Base-by-base conservation (phyloP, 495 filamentous ascomycete genomes). In the Neurospora sp. region DNA sequence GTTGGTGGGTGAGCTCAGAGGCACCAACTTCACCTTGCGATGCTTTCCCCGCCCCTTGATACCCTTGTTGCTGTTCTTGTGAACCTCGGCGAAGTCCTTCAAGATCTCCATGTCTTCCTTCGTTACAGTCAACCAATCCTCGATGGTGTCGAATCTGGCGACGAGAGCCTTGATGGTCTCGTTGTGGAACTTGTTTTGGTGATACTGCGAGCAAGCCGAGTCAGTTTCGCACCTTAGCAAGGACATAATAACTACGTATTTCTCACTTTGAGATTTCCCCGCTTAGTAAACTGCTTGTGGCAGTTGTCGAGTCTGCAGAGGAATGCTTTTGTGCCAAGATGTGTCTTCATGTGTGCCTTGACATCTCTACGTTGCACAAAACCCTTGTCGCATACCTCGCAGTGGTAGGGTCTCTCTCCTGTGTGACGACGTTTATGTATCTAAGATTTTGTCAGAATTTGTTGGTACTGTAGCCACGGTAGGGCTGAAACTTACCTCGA, bases 31-130 rank as follows among this genome's bases (percentile, higher is more conserved):
- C 31, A 88, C 85, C 73, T 86, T 89, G 61, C 93, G 87, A 79
- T 96, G 90, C 80, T 94, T 94, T 20, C 95, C 95, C 14, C 95
- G 91, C 8, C 95, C 95, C 81, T 98, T 98, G 84, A 98, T 97
- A 1, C 95, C 95, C 81, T 97, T 97, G 85, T 98, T 98, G 81
- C 91, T 94, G 80, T 97, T 95, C 84, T 97, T 97, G 87, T 97
- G 97, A 20, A 97, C 82, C 1, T 86, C 86, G 3, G 90, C 89
- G 75, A 98, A 96, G 79, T 97, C 97, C 76, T 92, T 88, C 86
- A 92, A 94, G 40, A 98, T 82, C 72, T 93, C 92, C 73, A 88
- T 90, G 75, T 98, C 94, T 44, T 88, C 84, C 3, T 85, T 80
- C 5, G 87, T 85, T 71, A 95, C 89, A 7, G 85, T 82, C 40